Base-by-base conservation (phyloP, 2,329 filamentous ascomycete species). In the Colletotrichum sp. region DNA sequence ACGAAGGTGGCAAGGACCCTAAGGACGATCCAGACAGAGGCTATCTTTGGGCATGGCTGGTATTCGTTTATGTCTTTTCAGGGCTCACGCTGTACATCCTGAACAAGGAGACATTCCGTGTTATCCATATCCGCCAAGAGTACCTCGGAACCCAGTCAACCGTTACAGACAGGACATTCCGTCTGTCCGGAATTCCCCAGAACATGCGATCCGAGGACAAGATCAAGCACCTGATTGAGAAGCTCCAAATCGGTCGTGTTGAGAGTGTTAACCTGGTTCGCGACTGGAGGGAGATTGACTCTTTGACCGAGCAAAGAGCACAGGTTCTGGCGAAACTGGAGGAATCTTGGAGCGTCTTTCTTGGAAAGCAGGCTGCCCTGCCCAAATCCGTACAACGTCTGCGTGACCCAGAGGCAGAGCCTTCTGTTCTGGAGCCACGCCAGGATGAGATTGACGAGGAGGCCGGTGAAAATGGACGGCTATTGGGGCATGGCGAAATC, bases 1-100 rank as follows among this genome's bases (percentile, higher is more conserved):
- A 82, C 21, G 82, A 84, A 67, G 82, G 83, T 49, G 80, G 80
- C 8, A 81, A 84, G 80, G 21, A 82, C 84, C 64, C 85, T 81
- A 67, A 82, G 83, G 5, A n/a, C 0, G 81, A 83, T 44, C 83
- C 83, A 77, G 84, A 86, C 55, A 80, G 78, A 70, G 83, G 83
- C 65, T 98, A 96, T 80, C 87, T 98, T 2, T 98, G 96, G 96
- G 95, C 96, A 81, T 98, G 99, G 81, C 91, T 98, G 16, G 89
- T 95, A n/a, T 99, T 99, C 80, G 95, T 96, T 2, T 99, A 98
- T 86, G 89, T 99, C 67, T 99, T 99, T 84, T 96, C 94, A 8
- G 92, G 88, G 3, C 86, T 99, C 57, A 94, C 95, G 0, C 87
- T 98, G 15, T 98, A 96, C 82, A 91, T 96, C 79, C 92, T 99